Evolutionary conservation across 169 alveolate genomes (phyloP), one percentile per base, ranked within the genome.

Genomic region (Babesia divergens): DNA sequence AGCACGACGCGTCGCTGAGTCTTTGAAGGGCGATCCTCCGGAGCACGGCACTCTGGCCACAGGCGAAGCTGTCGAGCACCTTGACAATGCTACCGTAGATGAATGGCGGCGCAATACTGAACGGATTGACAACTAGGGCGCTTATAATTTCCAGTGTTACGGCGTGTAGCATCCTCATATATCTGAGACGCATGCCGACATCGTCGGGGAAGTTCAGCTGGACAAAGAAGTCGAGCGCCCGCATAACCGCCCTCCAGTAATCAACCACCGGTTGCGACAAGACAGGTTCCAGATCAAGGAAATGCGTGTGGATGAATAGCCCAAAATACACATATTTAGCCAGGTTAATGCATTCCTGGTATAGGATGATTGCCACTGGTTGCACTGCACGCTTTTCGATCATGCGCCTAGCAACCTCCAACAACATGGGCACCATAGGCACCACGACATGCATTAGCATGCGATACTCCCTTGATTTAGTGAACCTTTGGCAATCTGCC

Each of bases 31-130:
- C 77, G 11, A 66, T 66, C 22, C 77, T 31, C 28, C 77, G 38
- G 38, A 66, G 67, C 42, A 51, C 54, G 9, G 67, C 58, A 22
- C 68, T 53, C 43, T 66, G 52, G 42, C 68, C 65, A 3, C 38
- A 11, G 40, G 67, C 77, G 29, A 53, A 66, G 20, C 40, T 8
- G 55, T 66, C 67, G n/a, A 66, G 56, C 32, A 52, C 55, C 56
- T 9, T 1, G 26, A 47, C 66, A 16, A 66, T 43, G 49, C 68
- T 22, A 24, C 38, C 29, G 42, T 51, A 66, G 22, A 54, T 47
- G 42, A 66, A 66, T 6, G 65, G 77, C 11, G 77, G 77, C 31
- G 67, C 65, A 8, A 66, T 34, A 54, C 77, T 66, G 67, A 49
- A 66, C 2, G 66, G 56, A n/a, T 51, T 53, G 1, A 66, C 56